Base-by-base conservation (phyloP, 441 rosid genomes). In the Kokia cookei region DNA sequence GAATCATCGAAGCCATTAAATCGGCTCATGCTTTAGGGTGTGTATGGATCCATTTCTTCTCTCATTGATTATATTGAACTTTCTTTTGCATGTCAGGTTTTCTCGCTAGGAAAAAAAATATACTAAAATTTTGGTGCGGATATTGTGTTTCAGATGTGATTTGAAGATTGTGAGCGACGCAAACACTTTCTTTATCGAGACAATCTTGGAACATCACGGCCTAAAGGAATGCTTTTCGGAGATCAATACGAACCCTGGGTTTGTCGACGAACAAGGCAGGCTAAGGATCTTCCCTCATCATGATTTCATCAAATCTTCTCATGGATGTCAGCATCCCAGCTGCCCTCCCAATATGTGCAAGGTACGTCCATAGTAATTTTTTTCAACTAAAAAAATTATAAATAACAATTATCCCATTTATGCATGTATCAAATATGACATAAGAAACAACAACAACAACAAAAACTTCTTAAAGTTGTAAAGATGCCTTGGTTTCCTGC, bases 81-180 rank as follows among this genome's bases (percentile, higher is more conserved):
- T 2, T 43, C 22, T 51, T 61, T 45, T 42, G 54, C 11, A 5
- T 54, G 59, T 43, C 13, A 17, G 57, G 1, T n/a, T 35, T 62
- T 37, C 13, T 62, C 2, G 11, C 8, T 17, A 1, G 5, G 1
- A 14, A 14, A 2, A 26, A 26, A 29, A 6, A 3, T 35, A 3
- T 7, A 8, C 6, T 57, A 0, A 22, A 24, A 29, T 24, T 50
- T 51, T 63, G 40, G 24, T 3, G 1, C 2, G 4, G 12, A 19
- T 11, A 24, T 51, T 81, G 3, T 57, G 22, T 42, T 65, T 42
- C 81, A 89, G 94, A 82, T 90, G 95, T 69, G 89, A 90, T 61
- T 74, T 92, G 86, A 91, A 86, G 82, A 93, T 92, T 65, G 86
- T 94, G 14, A 94, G 98, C 48, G 98, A 94, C 43, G 97, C 98